phyloP scores from a whole-genome alignment of 805 yeast species.

The Yarrowia sp. region DNA sequence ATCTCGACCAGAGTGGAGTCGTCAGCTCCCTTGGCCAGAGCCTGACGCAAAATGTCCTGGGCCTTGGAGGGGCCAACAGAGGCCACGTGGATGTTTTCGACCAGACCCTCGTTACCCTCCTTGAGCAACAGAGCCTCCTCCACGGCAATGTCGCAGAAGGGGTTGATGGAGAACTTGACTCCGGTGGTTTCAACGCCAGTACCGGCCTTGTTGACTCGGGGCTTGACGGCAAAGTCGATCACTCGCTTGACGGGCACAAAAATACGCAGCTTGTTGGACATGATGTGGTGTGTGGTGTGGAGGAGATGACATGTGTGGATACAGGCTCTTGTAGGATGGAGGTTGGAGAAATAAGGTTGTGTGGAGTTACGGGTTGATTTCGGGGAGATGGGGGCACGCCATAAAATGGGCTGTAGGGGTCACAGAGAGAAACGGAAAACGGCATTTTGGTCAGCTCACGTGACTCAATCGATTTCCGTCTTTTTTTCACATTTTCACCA shows the following conservation, averaged over 20 bases:
- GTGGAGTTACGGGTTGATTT: background rate
- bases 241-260: constrained; percentile 94
- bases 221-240: constrained; percentile 89
- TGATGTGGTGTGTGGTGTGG: background rate
- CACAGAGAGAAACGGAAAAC: no score
- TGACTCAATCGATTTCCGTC: no score
- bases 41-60: constrained; percentile 82
- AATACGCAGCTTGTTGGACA: constrained; percentile 43
- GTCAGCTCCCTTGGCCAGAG: constrained; percentile 94
- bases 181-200: constrained; percentile 86
- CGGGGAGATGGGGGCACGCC: background rate
- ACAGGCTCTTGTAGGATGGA: no score
- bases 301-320: background rate
- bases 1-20: constrained; percentile 76
- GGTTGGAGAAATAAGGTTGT: background rate
- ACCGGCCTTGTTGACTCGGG: constrained; percentile 80
- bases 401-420: background rate
- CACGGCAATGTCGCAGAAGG: constrained; percentile 96
- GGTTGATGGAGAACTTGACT: constrained; percentile 88
- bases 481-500: no score
- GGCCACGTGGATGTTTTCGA: constrained; percentile 84
- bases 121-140: constrained; percentile 87
- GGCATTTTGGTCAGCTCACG: no score
- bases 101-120: constrained; percentile 59
- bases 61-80: constrained; percentile 84